These are phyloP conservation scores for Penstemon newberryi DNA, from an alignment of 257 asterid genomes.

Conservation along the genomic window DNA sequence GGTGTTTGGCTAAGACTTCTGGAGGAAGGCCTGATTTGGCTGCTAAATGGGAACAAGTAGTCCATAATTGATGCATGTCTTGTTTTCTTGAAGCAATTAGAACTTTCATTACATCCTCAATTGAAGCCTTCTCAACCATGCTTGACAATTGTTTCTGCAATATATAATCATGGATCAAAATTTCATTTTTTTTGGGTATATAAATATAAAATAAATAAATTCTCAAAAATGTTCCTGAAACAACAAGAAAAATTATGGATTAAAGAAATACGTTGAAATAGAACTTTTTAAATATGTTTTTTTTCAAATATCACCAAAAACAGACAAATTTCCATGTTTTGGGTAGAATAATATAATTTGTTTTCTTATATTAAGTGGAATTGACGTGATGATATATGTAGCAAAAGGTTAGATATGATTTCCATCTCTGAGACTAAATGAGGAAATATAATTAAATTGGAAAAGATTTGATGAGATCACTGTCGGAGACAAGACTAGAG, in stretches of 20 bases:
- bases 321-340: no score
- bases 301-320: no score
- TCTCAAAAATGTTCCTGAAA: no score
- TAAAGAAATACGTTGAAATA: no score
- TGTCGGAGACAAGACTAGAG: conserved; percentile 64
- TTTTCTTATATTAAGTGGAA: no score
- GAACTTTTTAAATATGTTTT: no score
- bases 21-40: conserved; percentile 94
- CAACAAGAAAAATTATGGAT: no score
- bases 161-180: neutral
- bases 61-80: conserved; percentile 87
- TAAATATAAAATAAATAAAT: no score
- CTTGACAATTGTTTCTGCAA: conserved; percentile 77
- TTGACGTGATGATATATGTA: neutral
- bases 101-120: conserved; percentile 94
- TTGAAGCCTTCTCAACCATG: conserved; percentile 93
- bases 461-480: conserved; percentile 46
- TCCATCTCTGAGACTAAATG: conserved; percentile 39
- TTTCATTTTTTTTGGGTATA: neutral
- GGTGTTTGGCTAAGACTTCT: conserved; percentile 78
- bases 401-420: conserved; percentile 38
- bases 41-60: conserved; percentile 82
- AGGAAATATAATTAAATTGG: conserved; percentile 48
- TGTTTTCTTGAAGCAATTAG: conserved; percentile 85
- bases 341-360: no score